Base-by-base conservation (phyloP, 1,284 basidiomycete genomes). In the Pterulicium gracile region DNA sequence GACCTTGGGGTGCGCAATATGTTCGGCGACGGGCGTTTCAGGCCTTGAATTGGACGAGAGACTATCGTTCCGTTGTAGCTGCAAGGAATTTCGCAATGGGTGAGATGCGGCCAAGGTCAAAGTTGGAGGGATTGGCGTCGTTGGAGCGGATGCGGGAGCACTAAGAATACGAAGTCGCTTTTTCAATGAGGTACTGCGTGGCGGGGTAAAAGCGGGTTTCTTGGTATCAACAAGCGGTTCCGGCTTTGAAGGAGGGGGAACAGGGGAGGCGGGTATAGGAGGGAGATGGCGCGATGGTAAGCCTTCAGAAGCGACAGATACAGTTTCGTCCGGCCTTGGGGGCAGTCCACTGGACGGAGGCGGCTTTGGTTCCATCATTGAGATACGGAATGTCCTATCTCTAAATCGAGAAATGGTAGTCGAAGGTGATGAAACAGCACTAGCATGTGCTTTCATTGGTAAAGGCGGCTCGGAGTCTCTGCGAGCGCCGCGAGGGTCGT, bases 161-260 rank as follows among this genome's bases (percentile, higher is more conserved):
- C 36, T 39, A 17, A 39, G 36, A 18, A 39, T 39, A 17, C 36
- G 36, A 39, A 39, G 36, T 39, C 36, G 36, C 36, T 17, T 39
- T 17, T 39, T 39, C 7, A 39, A 18, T 17, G 36, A 39, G 15
- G 7, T 39, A 39, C 19, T 13, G n/a, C 36, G 36, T 10, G 36
- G 19, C 19, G 36, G n/a, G 7, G 36, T 17, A 7, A 18, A 18
- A 7, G 7, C 15, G 15, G 36, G 19, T 17, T 39, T 39, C 36
- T 17, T 39, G 7, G 15, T 15, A 7, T 39, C 36, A 39, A 4
- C n/a, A 39, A 7, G 36, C 15, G 15, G 19, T 39, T 7, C 36
- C 7, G 36, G 36, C 19, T 39, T 13, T 18, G 5, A 10, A 7
- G 36, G 36, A 7, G 36, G 36, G n/a, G 36, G 36, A 18, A 39